Percentiles rank a stretch among this genome's conserved stretches.
These are phyloP conservation scores for Camillea tinctor DNA, from an alignment of 2,329 filamentous ascomycete genomes.

Conservation along the genomic window DNA sequence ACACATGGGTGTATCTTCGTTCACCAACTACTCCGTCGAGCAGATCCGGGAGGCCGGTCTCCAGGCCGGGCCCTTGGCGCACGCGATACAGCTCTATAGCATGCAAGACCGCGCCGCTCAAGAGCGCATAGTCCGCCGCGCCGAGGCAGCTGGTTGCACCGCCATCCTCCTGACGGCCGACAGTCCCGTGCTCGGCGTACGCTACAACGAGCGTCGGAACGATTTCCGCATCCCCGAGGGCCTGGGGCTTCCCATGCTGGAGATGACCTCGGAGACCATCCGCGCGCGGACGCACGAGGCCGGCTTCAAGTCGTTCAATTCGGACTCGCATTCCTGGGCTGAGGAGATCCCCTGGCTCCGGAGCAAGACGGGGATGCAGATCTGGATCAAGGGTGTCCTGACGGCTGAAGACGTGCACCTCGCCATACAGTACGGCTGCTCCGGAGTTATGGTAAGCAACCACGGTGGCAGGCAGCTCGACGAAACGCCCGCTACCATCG, in stretches of 20 bases:
- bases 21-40: slow-evolving; percentile 25
- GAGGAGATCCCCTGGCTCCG: slow-evolving; percentile 50
- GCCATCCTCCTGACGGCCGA: slow-evolving; percentile 54
- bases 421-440: slow-evolving; percentile 31
- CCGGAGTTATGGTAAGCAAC: slow-evolving; percentile 42
- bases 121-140: slow-evolving; percentile 39
- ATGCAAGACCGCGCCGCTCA: slow-evolving; percentile 46
- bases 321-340: slow-evolving; percentile 42
- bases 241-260: slow-evolving; percentile 12
- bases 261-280: slow-evolving; percentile 12
- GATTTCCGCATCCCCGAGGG: slow-evolving; percentile 45
- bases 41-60: slow-evolving; percentile 31
- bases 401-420: slow-evolving; percentile 38
- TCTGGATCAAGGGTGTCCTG: slow-evolving; percentile 30
- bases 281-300: slow-evolving; percentile 21
- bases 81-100: slow-evolving; percentile 53
- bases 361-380: slow-evolving; percentile 46
- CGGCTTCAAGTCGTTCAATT: slow-evolving; percentile 25
- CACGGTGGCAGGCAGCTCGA: slow-evolving; percentile 50
- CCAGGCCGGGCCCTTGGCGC: slow-evolving; percentile 36
- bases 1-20: slow-evolving; percentile 48
- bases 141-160: slow-evolving; percentile 44
- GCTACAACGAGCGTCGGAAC: slow-evolving; percentile 50
- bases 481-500: slow-evolving; percentile 43
- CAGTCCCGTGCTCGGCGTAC: slow-evolving; percentile 48